Percentiles rank a stretch among this genome's conserved stretches.
These are phyloP conservation scores for Polytrichum formosum DNA, from an alignment of 225 moss, liverwort and hornwort species.

Conservation along the genomic window DNA sequence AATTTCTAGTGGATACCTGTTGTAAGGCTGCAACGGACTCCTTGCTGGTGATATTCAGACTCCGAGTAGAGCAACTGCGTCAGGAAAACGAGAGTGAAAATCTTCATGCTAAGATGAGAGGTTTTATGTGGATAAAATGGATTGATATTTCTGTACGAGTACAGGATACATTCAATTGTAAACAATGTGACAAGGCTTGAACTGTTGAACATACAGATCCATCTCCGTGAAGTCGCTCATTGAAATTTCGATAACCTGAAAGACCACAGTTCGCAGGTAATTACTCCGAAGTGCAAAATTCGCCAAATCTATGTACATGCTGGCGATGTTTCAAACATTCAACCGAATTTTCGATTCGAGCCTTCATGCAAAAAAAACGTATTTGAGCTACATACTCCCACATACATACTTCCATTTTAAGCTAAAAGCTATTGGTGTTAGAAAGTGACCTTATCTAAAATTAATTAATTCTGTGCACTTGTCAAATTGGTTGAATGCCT, in stretches of 20 bases:
- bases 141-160: too few relatives aligned
- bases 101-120: not conserved
- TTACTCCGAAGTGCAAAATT: slow-evolving; percentile 5
- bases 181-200: slow-evolving; percentile 13
- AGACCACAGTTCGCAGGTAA: slow-evolving; percentile 23
- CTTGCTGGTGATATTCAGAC: slow-evolving; percentile 31
- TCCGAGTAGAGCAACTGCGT: slow-evolving; percentile 41
- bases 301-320: not conserved
- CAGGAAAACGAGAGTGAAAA: slow-evolving; percentile 3
- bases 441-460: not conserved
- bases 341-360: not conserved
- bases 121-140: not conserved
- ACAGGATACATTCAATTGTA: not conserved
- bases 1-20: slow-evolving; percentile 20
- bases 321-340: not conserved
- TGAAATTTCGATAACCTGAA: slow-evolving; percentile 59
- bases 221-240: slow-evolving; percentile 49
- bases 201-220: slow-evolving; percentile 52
- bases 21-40: slow-evolving; percentile 42
- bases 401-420: not conserved
- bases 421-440: not conserved
- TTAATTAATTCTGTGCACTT: too few relatives aligned
- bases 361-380: not conserved
- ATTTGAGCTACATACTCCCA: not conserved
- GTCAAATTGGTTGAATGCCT: too few relatives aligned